Conservation (phyloP, 331 rosid genomes). For the Quercus phellos region DNA sequence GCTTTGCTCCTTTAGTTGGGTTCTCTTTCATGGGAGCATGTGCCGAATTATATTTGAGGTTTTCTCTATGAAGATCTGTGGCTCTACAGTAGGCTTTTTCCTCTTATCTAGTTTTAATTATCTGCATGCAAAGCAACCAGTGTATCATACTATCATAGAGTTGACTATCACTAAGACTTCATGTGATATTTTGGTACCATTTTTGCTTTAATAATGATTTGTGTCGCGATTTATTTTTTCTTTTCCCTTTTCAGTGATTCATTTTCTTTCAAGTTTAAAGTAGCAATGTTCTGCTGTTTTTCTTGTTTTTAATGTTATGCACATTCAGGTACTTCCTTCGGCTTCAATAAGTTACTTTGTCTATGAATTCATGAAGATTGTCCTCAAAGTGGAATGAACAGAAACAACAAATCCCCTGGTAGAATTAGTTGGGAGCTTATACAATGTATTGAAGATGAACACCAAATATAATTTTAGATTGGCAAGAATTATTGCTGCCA, state of each 20-base stretch:
- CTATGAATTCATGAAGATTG: conserved; percentile 94
- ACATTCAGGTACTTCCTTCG: conserved; percentile 90
- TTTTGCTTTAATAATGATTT: not conserved
- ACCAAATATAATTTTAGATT: conserved; percentile 19
- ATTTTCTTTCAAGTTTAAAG: conserved; percentile 11
- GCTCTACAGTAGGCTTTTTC: not conserved
- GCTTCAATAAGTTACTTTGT: conserved; percentile 91
- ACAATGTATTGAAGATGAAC: conserved; percentile 16
- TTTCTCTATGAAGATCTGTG: not conserved
- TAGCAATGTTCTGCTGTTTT: conserved; percentile 1
- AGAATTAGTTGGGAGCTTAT: conserved; percentile 24
- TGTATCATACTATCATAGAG: not conserved
- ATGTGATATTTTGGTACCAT: not conserved
- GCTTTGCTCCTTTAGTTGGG: conserved; percentile 6
- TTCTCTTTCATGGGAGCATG: conserved; percentile 1
- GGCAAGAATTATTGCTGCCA: conserved; percentile 24
- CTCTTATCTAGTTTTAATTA: too few relatives aligned
- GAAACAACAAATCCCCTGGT: conserved; percentile 18
- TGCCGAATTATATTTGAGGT: not conserved
- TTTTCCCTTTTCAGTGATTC: not conserved
- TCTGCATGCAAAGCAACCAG: too few relatives aligned
- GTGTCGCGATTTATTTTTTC: not conserved
- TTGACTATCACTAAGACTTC: not conserved
- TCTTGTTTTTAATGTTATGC: conserved; percentile 10
- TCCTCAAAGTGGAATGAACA: conserved; percentile 81